A percentile compares a stretch with the other conserved stretches of the same genome.
Evolutionary conservation across 768 basidiomycete genomes (phyloP).

Genomic region (Exsudoporus frostii): DNA sequence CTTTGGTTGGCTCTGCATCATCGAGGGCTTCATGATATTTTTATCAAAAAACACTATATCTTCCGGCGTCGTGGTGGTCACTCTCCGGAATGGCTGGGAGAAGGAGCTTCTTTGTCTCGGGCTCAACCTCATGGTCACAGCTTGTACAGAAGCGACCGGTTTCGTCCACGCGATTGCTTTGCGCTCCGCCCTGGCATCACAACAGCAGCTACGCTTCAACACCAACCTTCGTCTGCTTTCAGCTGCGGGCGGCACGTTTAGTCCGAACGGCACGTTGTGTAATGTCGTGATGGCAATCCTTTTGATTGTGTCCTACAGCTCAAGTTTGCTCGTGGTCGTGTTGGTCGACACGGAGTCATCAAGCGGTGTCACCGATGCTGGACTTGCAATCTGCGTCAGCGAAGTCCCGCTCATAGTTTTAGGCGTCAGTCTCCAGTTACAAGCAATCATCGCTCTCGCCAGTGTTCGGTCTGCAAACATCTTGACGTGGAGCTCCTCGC

Average conservation of each 20-base stretch:
- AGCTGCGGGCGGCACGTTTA: slow-evolving; percentile 16
- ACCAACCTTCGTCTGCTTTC: slow-evolving; percentile 30
- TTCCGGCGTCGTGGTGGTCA: slow-evolving; percentile 22
- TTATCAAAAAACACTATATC: slow-evolving; percentile 21
- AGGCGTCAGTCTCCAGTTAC: slow-evolving; percentile 22
- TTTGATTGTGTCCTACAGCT: slow-evolving; percentile 30
- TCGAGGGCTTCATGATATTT: slow-evolving; percentile 22
- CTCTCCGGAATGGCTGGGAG: slow-evolving; percentile 11
- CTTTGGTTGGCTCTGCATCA: slow-evolving; percentile 24
- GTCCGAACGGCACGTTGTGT: slow-evolving; percentile 22
- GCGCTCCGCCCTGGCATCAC: slow-evolving; percentile 27
- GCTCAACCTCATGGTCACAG: slow-evolving; percentile 26
- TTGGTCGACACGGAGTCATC: slow-evolving; percentile 18
- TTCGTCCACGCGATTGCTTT: slow-evolving; percentile 27
- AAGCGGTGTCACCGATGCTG: background rate
- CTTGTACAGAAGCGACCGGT: slow-evolving; percentile 31
- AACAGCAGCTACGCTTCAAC: slow-evolving; percentile 25
- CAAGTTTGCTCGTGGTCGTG: slow-evolving; percentile 22
- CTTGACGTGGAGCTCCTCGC: slow-evolving; percentile 33
- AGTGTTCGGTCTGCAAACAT: slow-evolving; percentile 23
- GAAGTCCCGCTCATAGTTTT: slow-evolving; percentile 29
- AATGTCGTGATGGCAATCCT: slow-evolving; percentile 26
- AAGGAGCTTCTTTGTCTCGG: slow-evolving; percentile 22
- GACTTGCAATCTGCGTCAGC: slow-evolving; percentile 17
- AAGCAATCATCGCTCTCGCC: slow-evolving; percentile 23